Base-by-base conservation (phyloP, 2,329 filamentous ascomycete species). In the Sclerotinia subarctica region DNA sequence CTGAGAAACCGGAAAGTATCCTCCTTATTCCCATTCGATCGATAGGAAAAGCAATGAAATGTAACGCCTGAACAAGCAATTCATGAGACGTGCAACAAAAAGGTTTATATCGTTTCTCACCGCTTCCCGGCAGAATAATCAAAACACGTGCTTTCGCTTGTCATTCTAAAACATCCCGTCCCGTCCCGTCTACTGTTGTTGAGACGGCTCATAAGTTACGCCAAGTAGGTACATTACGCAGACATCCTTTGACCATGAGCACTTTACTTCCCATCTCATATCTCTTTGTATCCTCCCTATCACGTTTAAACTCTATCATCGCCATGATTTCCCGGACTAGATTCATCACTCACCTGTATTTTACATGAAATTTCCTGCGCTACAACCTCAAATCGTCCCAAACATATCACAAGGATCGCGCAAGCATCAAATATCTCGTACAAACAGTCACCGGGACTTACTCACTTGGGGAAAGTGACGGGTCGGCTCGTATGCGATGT, bases 401-500 rank as follows among this genome's bases (percentile, higher is more conserved):
- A 60, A n/a, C 58, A 60, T 49, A 47, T 35, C 44, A 60, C 58
- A 47, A 60, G 13, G 44, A 49, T 60, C 17, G 5, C 21, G 29
- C 58, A 47, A 60, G 44, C 26, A 60, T 57, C 6, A 21, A 19
- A 57, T 8, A 57, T 49, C 44, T 35, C 58, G 44, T 60, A 60
- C 49, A 60, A 15, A 60, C 17, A 44, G n/a, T 11, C 44, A 17
- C 24, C 26, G 29, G 35, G 44, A 60, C 44, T 49, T 60, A 15
- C 44, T 15, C 13, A 11, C 49, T 49, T 35, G 8, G 44, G 58
- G 15, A 49, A 19, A 24, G 44, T 11, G 17, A 35, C 58, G 58
- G 58, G 58, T 60, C 58, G 58, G 58, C 58, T 60, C 58, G 58
- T 60, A 60, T 60, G 17, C 26, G 58, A 47, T 35, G 47, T 49